These are phyloP conservation scores for Agaricus subrufescens DNA, from an alignment of 768 basidiomycete species.

Conservation along the genomic window DNA sequence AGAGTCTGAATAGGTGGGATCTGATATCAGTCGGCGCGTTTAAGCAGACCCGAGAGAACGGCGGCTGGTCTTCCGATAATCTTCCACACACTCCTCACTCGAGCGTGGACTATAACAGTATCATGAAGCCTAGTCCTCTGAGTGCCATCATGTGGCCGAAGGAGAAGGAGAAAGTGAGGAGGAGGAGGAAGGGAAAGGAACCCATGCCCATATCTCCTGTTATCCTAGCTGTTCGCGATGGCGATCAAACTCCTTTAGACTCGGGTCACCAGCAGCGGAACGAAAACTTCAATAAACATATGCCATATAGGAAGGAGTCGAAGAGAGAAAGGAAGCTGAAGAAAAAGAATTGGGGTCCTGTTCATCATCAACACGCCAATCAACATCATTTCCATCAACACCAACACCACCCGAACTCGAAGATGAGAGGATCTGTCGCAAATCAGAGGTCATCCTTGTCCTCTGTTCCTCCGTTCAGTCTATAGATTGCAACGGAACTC, in stretches of 20 bases:
- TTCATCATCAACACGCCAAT: constrained; percentile 35
- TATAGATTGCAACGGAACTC: constrained; percentile 14
- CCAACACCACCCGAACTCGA: constrained; percentile 62
- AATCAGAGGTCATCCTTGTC: constrained; percentile 43
- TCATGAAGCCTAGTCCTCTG: constrained; percentile 52
- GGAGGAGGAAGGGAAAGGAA: constrained; percentile 20
- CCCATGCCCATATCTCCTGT: constrained; percentile 44
- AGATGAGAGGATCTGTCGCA: constrained; percentile 50
- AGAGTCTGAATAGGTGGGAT: constrained; percentile 67
- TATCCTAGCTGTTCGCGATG: constrained; percentile 47
- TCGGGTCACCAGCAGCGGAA: constrained; percentile 19
- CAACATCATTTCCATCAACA: constrained; percentile 44
- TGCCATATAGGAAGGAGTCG: constrained; percentile 58
- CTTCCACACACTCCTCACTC: constrained; percentile 19
- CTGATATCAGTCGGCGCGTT: constrained; percentile 69
- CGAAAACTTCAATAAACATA: constrained; percentile 27
- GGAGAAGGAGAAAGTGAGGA: constrained; percentile 25
- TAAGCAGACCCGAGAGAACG: constrained; percentile 47
- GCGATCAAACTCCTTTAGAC: constrained; percentile 51
- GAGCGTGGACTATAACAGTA: constrained; percentile 40
- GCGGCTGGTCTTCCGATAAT: constrained; percentile 33
- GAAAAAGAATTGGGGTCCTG: constrained; percentile 47
- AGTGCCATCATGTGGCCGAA: constrained; percentile 53
- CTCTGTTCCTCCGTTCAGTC: constrained; percentile 25
- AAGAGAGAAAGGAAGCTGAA: constrained; percentile 67